Base-by-base conservation (phyloP, 768 basidiomycete genomes). In the Sarcodon aspratus region DNA sequence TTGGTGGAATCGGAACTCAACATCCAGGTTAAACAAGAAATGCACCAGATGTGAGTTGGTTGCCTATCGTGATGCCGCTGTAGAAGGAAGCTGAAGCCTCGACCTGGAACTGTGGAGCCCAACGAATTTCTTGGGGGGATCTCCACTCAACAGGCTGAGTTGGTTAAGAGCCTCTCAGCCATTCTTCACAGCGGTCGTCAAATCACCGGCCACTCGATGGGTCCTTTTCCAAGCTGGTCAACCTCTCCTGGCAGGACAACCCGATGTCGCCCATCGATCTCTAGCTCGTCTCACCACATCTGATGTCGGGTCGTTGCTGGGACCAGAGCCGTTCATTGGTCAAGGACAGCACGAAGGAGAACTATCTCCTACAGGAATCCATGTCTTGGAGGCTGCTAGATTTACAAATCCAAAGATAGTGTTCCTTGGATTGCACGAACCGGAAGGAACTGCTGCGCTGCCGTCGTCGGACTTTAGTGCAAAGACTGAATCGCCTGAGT, bases 381-480 rank as follows among this genome's bases (percentile, higher is more conserved):
- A 65, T 9, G 49, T 61, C 5, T 63, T 78, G 1, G 77, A 83
- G 55, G 73, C 80, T 6, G 75, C 73, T 1, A 74, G 88, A 13
- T 67, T 86, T 51, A 72, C 70, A 21, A 78, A 78, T 9, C 61
- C 71, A 1, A 76, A 73, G 0, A 61, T 90, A 52, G 79, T 91
- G 36, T 94, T 94, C 63, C 78, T 94, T 15, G 91, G 91, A 27
- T 63, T 92, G 44, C 74, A 80, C 55, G 89, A 92, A 55, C 57
- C 68, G 10, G 65, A 76, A 52, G 48, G 53, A 10, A 59, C 63
- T 6, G 63, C 66, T 5, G 76, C 83, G 0, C 71, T 86, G 3
- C 79, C 82, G 9, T 81, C 83, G 0, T 75, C 79, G 3, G 79
- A 84, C 43, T 80, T 84, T 45, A 74, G 70, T 49, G 53, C 52